Percentiles rank a stretch among this genome's conserved stretches.
phyloP scores from a whole-genome alignment of 305 asterid species.

The Fraxinus greggii region DNA sequence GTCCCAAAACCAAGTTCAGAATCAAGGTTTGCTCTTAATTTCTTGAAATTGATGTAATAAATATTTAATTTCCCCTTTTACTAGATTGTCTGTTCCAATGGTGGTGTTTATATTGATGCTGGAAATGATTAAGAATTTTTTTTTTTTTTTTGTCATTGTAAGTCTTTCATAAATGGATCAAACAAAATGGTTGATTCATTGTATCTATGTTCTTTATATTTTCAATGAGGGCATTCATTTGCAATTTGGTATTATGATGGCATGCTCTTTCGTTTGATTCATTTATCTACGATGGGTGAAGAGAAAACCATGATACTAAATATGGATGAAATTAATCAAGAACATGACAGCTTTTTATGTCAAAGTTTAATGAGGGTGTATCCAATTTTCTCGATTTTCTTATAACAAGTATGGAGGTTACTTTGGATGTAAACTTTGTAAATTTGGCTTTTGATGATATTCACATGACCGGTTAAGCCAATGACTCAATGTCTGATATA shows the following conservation, averaged over 20 bases:
- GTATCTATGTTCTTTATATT: not conserved
- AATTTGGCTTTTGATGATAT: not conserved
- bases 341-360: conserved; percentile 1
- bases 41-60: not conserved
- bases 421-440: not conserved
- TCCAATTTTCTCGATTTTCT: not conserved
- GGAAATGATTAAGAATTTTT: not conserved
- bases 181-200: not conserved
- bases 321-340: not conserved
- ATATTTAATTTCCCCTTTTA: not conserved
- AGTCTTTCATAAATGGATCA: not conserved
- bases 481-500: not conserved
- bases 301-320: not conserved
- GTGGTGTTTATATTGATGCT: not conserved
- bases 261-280: not conserved
- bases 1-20: conserved; percentile 78
- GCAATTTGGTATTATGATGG: not conserved
- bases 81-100: conserved; percentile 5
- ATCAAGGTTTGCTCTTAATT: conserved; percentile 60
- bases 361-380: not conserved
- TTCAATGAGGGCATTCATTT: not conserved
- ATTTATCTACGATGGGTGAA: not conserved
- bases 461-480: not conserved
- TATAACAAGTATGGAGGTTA: not conserved
- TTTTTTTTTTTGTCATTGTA: not conserved